phyloP scores from a whole-genome alignment of 2,329 filamentous ascomycete species.

The Neopestalotiopsis sp. region DNA sequence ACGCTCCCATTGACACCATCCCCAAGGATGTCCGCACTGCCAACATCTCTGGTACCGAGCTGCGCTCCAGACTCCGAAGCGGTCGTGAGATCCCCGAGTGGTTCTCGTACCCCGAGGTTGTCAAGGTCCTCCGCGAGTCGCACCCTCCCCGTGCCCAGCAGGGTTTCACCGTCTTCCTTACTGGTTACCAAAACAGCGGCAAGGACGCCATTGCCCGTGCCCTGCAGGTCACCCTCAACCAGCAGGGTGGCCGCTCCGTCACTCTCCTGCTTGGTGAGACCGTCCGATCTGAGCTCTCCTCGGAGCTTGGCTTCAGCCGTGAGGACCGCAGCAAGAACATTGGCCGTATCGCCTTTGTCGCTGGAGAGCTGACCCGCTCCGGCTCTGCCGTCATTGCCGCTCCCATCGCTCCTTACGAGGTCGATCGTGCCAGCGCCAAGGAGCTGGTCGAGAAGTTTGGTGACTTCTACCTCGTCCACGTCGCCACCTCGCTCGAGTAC shows the following conservation, averaged over 20 bases:
- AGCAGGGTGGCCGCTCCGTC: slow-evolving; percentile 94
- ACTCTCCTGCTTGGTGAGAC: slow-evolving; percentile 95
- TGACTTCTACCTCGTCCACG: slow-evolving; percentile 93
- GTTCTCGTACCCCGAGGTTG: slow-evolving; percentile 99
- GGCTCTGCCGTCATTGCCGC: slow-evolving; percentile 95
- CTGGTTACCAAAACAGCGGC: slow-evolving; percentile 93
- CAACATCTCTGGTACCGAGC: slow-evolving; percentile 88
- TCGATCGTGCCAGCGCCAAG: slow-evolving; percentile 75
- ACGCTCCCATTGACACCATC: slow-evolving; percentile 91
- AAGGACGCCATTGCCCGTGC: slow-evolving; percentile 97
- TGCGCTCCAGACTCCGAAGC: slow-evolving; percentile 87
- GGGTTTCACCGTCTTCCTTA: slow-evolving; percentile 98
- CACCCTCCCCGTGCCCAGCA: slow-evolving; percentile 90
- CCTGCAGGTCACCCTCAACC: slow-evolving; percentile 95
- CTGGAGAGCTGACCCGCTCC: slow-evolving; percentile 89
- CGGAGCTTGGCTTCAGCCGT: slow-evolving; percentile 92
- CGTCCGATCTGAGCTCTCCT: slow-evolving; percentile 88
- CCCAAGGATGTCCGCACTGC: slow-evolving; percentile 81
- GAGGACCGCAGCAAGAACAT: slow-evolving; percentile 96
- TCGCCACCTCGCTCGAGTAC: slow-evolving; percentile 89
- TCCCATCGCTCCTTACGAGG: slow-evolving; percentile 92
- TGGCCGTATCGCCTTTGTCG: slow-evolving; percentile 93
- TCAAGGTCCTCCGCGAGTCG: slow-evolving; percentile 93
- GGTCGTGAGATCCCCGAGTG: slow-evolving; percentile 96
- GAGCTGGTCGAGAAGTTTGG: slow-evolving; percentile 88